Percentiles rank a stretch among this genome's conserved stretches.
Evolutionary conservation across 331 rosid genomes (phyloP).

Genomic region (Rosa hybrid): DNA sequence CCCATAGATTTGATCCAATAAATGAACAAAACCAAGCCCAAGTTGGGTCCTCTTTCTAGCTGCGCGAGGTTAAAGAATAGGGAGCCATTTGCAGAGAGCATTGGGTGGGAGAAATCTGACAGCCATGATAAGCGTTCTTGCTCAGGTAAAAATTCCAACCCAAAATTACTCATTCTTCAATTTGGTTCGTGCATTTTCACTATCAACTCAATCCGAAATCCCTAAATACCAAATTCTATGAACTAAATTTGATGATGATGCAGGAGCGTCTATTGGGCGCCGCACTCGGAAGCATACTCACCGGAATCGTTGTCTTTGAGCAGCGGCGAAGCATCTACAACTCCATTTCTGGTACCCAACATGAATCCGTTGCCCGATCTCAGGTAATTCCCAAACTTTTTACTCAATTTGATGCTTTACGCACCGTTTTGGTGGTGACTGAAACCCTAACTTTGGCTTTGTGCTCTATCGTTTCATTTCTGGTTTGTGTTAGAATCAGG

Average conservation of each 20-base stretch:
- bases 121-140: conserved; percentile 78
- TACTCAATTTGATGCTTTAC: neutral
- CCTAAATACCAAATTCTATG: neutral
- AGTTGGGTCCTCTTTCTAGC: neutral
- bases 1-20: neutral
- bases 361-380: conserved; percentile 28
- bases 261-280: conserved; percentile 85
- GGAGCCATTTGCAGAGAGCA: neutral
- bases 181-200: neutral
- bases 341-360: conserved; percentile 50
- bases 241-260: neutral
- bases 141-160: conserved; percentile 51
- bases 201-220: neutral
- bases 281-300: conserved; percentile 62
- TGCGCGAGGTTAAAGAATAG: neutral
- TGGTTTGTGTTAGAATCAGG: neutral
- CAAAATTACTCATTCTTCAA: neutral
- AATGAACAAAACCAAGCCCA: neutral
- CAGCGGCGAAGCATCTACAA: conserved; percentile 62
- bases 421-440: neutral
- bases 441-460: conserved; percentile 6
- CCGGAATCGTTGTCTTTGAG: conserved; percentile 65
- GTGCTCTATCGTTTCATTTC: neutral
- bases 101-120: neutral
- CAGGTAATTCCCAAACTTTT: conserved; percentile 36